Evolutionary conservation across 805 yeast genomes (phyloP).

Genomic region (Hanseniaspora osmophila): DNA sequence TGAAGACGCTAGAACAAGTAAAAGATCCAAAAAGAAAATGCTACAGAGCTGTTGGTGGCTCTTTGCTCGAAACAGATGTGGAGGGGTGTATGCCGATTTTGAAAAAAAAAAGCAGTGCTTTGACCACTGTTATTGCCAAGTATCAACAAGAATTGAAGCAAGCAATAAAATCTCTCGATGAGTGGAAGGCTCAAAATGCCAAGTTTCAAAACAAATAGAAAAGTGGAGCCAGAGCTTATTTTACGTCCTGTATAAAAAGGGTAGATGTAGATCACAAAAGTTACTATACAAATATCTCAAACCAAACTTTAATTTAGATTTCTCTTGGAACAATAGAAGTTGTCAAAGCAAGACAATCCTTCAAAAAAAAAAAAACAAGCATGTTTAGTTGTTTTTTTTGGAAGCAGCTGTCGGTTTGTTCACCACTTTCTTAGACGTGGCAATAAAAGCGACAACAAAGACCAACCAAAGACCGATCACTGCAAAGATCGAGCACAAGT

Average conservation of each 20-base stretch:
- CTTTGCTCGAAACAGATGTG: slow-evolving; percentile 68
- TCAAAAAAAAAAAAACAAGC: background rate
- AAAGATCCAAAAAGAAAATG: slow-evolving; percentile 42
- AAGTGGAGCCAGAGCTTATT: too few species aligned
- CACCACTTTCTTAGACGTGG: slow-evolving; percentile 10
- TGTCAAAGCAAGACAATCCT: too few species aligned
- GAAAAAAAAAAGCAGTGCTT: slow-evolving; percentile 29
- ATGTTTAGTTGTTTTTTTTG: slow-evolving; percentile 2
- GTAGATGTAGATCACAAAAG: too few species aligned
- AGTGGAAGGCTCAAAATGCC: background rate
- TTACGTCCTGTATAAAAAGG: too few species aligned
- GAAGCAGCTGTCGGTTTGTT: background rate
- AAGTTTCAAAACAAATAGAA: background rate
- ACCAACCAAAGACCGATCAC: slow-evolving; percentile 67
- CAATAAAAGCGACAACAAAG: slow-evolving; percentile 51
- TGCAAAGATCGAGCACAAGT: slow-evolving; percentile 51
- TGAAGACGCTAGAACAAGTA: slow-evolving; percentile 35
- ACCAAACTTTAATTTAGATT: too few species aligned
- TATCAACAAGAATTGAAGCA: background rate
- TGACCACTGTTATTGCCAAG: background rate
- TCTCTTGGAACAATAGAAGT: too few species aligned
- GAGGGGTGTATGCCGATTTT: slow-evolving; percentile 59
- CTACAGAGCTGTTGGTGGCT: slow-evolving; percentile 89
- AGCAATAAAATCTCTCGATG: background rate
- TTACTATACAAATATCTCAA: background rate